Conservation (phyloP, 1,139 yeast species). For the Saccharomycopsis crataegensis region DNA sequence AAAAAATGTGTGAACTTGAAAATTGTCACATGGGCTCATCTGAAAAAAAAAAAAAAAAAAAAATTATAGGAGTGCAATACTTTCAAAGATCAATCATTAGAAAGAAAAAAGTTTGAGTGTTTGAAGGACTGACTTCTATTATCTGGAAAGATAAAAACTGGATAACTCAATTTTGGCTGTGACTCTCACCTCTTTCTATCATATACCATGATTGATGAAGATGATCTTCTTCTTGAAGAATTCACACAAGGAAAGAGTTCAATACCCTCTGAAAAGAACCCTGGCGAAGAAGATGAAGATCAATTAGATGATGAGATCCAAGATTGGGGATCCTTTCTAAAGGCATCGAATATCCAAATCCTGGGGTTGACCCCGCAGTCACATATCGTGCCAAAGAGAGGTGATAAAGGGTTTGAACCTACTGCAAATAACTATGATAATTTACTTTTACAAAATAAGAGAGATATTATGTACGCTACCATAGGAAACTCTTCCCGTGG, state of each 20-base stretch:
- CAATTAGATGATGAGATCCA: constrained; percentile 5
- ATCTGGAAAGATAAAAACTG: no score
- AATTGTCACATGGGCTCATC: neutral
- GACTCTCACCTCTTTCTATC: neutral
- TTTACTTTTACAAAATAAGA: constrained; percentile 10
- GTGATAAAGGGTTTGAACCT: constrained; percentile 20
- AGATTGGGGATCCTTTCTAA: constrained; percentile 13
- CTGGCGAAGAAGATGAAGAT: constrained; percentile 8
- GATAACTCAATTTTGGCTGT: neutral
- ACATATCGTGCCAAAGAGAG: constrained; percentile 14
- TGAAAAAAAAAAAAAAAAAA: neutral
- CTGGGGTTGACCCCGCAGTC: neutral
- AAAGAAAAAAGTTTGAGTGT: no score
- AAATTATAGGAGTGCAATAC: neutral
- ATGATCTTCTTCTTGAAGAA: neutral
- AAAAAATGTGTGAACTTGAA: neutral
- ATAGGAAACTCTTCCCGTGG: constrained; percentile 9
- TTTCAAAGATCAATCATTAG: no score
- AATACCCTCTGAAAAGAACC: no score
- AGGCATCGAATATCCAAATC: constrained; percentile 1
- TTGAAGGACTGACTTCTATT: neutral
- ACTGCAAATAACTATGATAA: constrained; percentile 12
- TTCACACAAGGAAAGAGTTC: neutral
- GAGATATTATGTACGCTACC: constrained; percentile 16
- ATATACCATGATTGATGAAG: neutral